Conservation (phyloP, 257 asterid species). For the Lithospermum erythrorhizon region DNA sequence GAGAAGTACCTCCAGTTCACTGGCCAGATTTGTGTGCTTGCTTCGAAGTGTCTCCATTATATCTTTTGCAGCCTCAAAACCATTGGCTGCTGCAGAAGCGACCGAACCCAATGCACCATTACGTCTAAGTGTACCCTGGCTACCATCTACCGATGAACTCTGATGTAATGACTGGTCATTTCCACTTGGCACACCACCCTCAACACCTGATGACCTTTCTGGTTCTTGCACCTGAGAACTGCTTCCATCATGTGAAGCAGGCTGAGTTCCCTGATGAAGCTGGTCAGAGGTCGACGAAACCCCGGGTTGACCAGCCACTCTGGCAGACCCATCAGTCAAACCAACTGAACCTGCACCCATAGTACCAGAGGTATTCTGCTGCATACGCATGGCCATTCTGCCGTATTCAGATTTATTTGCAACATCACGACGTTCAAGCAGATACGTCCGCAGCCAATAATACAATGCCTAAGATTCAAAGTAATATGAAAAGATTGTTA, state of each 20-base stretch:
- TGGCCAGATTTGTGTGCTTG: slow-evolving; percentile 87
- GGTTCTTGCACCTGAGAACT: slow-evolving; percentile 73
- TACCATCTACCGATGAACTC: slow-evolving; percentile 57
- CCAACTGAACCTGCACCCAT: slow-evolving; percentile 42
- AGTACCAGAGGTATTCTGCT: slow-evolving; percentile 62
- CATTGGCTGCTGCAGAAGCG: slow-evolving; percentile 93
- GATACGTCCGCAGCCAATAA: slow-evolving; percentile 97
- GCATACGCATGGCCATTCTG: slow-evolving; percentile 98
- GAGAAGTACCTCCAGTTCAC: slow-evolving; percentile 83
- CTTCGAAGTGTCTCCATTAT: slow-evolving; percentile 96
- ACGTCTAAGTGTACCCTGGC: slow-evolving; percentile 73
- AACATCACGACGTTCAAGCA: slow-evolving; percentile 97
- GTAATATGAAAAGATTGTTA: slow-evolving; percentile 5
- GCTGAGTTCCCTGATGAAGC: slow-evolving; percentile 61
- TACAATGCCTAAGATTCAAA: slow-evolving; percentile 62
- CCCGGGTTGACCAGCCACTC: slow-evolving; percentile 59
- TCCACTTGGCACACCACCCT: slow-evolving; percentile 58
- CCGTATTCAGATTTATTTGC: slow-evolving; percentile 90
- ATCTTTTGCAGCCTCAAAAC: slow-evolving; percentile 98
- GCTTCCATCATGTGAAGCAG: slow-evolving; percentile 63
- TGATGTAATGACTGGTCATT: slow-evolving; percentile 62
- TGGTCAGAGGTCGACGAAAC: slow-evolving; percentile 62
- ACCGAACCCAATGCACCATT: slow-evolving; percentile 70
- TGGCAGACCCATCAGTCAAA: slow-evolving; percentile 62
- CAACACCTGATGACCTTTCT: slow-evolving; percentile 62